Percentiles rank a stretch among this genome's conserved stretches.
Conservation (phyloP, 805 yeast genomes). For the Candida odintsovae region DNA sequence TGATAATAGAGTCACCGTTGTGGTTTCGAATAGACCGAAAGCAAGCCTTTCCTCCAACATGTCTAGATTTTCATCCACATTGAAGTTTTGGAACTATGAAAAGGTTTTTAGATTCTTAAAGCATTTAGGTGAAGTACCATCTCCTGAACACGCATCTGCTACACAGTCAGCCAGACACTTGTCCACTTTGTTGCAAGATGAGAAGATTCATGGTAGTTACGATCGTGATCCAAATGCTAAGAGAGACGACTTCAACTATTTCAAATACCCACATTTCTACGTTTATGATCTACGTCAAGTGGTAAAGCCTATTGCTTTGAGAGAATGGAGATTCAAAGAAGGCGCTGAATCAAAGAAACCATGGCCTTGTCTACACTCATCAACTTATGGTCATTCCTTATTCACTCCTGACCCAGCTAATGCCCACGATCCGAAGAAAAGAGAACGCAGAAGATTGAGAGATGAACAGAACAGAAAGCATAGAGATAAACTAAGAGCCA, state of each 20-base stretch:
- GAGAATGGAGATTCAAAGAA: slow-evolving; percentile 64
- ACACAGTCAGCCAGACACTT: slow-evolving; percentile 29
- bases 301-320: slow-evolving; percentile 71
- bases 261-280: slow-evolving; percentile 67
- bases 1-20: slow-evolving; percentile 59
- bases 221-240: slow-evolving; percentile 85
- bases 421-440: slow-evolving; percentile 33
- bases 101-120: slow-evolving; percentile 76
- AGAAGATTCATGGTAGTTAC: slow-evolving; percentile 77
- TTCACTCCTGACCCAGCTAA: slow-evolving; percentile 58
- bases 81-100: slow-evolving; percentile 84
- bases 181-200: slow-evolving; percentile 70
- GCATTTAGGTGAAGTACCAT: slow-evolving; percentile 43
- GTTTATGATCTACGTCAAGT: slow-evolving; percentile 76
- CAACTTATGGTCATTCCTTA: slow-evolving; percentile 70
- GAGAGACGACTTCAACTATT: slow-evolving; percentile 79
- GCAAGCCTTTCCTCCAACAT: slow-evolving; percentile 46
- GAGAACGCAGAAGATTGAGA: slow-evolving; percentile 24
- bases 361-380: slow-evolving; percentile 57
- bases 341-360: slow-evolving; percentile 16
- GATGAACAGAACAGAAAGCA: slow-evolving; percentile 31
- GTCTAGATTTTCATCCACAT: slow-evolving; percentile 28
- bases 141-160: slow-evolving; percentile 14
- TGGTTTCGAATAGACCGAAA: slow-evolving; percentile 60
- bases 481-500: slow-evolving; percentile 28